phyloP scores from a whole-genome alignment of 306 rosid genomes.

The Carpinus fangiana region DNA sequence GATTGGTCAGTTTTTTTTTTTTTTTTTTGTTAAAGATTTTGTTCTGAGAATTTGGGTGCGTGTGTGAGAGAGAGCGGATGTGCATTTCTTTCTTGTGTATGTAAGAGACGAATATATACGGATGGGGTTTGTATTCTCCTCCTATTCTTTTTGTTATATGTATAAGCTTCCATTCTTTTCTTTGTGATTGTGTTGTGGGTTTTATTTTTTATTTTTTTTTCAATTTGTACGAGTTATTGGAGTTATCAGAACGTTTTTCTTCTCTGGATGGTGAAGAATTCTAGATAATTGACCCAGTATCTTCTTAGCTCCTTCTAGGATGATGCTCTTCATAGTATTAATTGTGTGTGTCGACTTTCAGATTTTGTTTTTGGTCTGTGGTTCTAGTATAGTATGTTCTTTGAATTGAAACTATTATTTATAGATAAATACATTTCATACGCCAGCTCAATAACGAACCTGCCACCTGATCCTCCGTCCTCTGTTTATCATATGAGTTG shows the following conservation, averaged over 20 bases:
- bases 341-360: not conserved
- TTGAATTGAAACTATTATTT: no score
- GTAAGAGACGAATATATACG: not conserved
- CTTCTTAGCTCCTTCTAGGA: not conserved
- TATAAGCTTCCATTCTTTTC: conserved; percentile 1
- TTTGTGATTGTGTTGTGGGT: not conserved
- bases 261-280: not conserved
- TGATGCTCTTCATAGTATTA: not conserved
- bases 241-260: not conserved
- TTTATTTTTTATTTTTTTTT: not conserved
- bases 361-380: not conserved
- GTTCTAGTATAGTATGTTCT: no score
- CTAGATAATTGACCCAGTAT: not conserved
- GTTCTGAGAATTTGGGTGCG: not conserved
- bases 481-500: not conserved
- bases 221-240: not conserved
- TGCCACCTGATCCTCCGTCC: not conserved
- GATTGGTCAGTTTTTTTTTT: not conserved
- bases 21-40: not conserved
- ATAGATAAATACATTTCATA: no score
- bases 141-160: not conserved
- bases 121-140: not conserved
- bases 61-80: not conserved
- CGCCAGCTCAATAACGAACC: not conserved
- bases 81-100: not conserved